phyloP scores from a whole-genome alignment of 768 basidiomycete genomes.

The Kwoniella botswanensis region DNA sequence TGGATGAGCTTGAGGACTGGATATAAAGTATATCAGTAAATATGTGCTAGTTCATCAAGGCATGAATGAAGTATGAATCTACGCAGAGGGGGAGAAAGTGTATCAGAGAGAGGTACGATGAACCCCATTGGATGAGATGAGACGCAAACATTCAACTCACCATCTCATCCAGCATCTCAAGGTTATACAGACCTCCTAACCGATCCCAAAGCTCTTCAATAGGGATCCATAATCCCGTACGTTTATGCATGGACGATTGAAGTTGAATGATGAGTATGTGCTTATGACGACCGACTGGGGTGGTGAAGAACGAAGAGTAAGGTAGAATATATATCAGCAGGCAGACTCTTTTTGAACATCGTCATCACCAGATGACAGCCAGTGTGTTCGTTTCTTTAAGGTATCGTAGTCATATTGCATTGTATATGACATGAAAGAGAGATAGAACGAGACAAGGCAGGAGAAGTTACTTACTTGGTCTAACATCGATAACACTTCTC shows the following conservation, averaged over 20 bases:
- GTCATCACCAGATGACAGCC: too few relatives aligned
- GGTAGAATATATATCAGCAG: neutral
- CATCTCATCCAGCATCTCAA: conserved; percentile 47
- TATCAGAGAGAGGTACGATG: too few relatives aligned
- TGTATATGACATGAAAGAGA: neutral
- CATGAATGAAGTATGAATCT: too few relatives aligned
- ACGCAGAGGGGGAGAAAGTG: too few relatives aligned
- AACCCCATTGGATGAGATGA: neutral
- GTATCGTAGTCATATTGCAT: too few relatives aligned
- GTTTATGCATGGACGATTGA: conserved; percentile 37
- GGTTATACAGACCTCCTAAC: conserved; percentile 43
- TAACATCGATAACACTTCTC: conserved; percentile 22
- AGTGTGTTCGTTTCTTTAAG: too few relatives aligned
- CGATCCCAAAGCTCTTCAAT: conserved; percentile 44
- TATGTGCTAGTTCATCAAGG: too few relatives aligned
- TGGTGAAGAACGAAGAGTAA: neutral
- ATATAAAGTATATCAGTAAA: neutral
- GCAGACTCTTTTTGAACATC: neutral
- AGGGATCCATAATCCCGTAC: conserved; percentile 40
- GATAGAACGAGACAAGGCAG: neutral
- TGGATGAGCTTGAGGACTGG: conserved; percentile 19
- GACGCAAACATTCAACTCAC: conserved; percentile 26
- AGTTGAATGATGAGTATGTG: conserved; percentile 49
- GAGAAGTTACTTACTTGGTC: conserved; percentile 19
- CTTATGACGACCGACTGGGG: conserved; percentile 46